phyloP scores from a whole-genome alignment of 495 filamentous ascomycete genomes.

The Parachaetomium inaequale region DNA sequence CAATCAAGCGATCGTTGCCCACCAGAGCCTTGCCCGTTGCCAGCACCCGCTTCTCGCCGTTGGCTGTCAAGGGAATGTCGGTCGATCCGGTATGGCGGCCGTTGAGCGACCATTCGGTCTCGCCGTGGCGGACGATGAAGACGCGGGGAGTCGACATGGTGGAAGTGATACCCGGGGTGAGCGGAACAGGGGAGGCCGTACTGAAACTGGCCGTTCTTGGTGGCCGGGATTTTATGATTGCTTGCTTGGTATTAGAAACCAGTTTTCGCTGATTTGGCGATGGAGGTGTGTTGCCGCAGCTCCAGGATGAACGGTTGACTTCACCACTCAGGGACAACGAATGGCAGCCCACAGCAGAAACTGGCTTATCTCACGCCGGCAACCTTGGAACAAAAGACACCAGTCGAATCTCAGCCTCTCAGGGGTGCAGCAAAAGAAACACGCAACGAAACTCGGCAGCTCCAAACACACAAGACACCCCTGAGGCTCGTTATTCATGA shows the following conservation, averaged over 20 bases:
- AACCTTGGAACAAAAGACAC: background rate
- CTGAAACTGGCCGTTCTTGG: no score
- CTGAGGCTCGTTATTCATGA: background rate
- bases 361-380: background rate
- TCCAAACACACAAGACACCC: no score
- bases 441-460: no score
- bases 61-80: constrained; percentile 80
- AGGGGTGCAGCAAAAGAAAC: background rate
- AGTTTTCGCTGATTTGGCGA: no score
- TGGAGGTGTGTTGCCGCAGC: background rate
- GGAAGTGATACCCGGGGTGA: background rate
- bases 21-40: constrained; percentile 81
- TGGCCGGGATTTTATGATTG: background rate
- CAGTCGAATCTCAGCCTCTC: background rate
- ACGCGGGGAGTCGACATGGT: constrained; percentile 64
- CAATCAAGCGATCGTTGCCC: constrained; percentile 79
- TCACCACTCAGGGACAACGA: background rate
- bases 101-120: constrained; percentile 96
- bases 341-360: background rate
- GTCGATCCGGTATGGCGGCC: constrained; percentile 85
- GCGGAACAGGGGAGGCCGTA: background rate
- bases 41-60: constrained; percentile 78
- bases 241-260: background rate
- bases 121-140: constrained; percentile 89
- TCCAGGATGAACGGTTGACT: background rate